Evolutionary conservation across 768 basidiomycete species (phyloP), one percentile per base, ranked within the genome.

Genomic region (Mycena capillaripes): DNA sequence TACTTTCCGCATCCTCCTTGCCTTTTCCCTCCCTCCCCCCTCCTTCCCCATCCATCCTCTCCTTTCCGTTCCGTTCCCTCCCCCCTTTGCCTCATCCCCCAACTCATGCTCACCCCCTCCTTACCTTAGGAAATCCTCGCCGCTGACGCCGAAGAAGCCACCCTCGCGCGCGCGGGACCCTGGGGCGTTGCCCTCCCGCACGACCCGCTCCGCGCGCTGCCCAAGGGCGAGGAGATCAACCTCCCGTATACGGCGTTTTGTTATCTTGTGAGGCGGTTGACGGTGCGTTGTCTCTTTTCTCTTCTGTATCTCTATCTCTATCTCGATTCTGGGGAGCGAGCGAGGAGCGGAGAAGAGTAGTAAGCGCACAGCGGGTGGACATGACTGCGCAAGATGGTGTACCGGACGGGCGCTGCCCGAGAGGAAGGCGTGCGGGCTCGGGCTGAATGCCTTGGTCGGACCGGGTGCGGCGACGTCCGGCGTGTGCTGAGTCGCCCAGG

Each of bases 241-340:
- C 79, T 93, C 19, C 87, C 89, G 0, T 82, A 91, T n/a, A 83
- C 88, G 6, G 89, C 92, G 0, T 92, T 92, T 75, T 86, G 84
- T 53, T 94, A 92, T 78, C 85, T 93, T 23, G 72, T 94, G 23
- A 87, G 93, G 21, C 87, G 93, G 19, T 82, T 93, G 44, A 85
- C 88, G 68, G 91, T 91, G 73, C 65, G 85, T 36, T 23, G 5
- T 66, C 50, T 19, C n/a, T 61, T 34, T 55, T 44, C 42, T 46
- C 1, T 36, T 16, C n/a, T 64, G 19, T 32, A 11, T 21, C n/a
- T 56, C 56, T 25, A 19, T 5, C 27, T 8, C 17, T 55, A 10
- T 19, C 52, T 17, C 12, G 27, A 4, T 7, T n/a, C n/a, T n/a
- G n/a, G n/a, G n/a, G n/a, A n/a, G n/a, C n/a, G n/a, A n/a, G n/a